Evolutionary conservation across 495 filamentous ascomycete species (phyloP).

Genomic region (Chaetomium fimeti): DNA sequence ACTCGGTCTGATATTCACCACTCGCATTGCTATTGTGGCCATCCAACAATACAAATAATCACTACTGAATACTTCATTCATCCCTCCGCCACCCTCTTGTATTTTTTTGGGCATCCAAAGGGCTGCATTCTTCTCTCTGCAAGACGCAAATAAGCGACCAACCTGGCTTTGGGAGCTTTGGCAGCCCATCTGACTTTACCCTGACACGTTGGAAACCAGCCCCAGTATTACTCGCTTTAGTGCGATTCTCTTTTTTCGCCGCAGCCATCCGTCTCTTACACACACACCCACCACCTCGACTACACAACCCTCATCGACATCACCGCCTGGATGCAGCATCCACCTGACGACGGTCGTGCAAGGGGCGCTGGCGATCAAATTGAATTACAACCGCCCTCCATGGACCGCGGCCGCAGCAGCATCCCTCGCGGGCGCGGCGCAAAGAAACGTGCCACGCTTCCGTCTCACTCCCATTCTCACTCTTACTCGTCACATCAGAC

Average conservation of each 20-base stretch:
- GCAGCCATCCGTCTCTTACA: constrained; percentile 21
- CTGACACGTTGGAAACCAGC: constrained; percentile 34
- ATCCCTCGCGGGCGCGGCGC: constrained; percentile 33
- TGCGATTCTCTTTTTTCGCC: constrained; percentile 39
- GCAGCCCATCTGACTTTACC: constrained; percentile 25
- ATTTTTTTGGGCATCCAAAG: not conserved
- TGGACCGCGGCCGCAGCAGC: constrained; percentile 35
- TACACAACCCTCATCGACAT: not conserved
- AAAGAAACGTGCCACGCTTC: constrained; percentile 34
- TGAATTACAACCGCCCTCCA: constrained; percentile 30
- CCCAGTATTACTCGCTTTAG: constrained; percentile 26
- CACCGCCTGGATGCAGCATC: constrained; percentile 15
- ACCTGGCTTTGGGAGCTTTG: constrained; percentile 1
- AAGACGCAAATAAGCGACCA: constrained; percentile 7
- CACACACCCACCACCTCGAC: constrained; percentile 13
- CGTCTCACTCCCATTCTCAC: constrained; percentile 21
- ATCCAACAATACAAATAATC: constrained; percentile 10
- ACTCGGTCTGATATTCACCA: constrained; percentile 24
- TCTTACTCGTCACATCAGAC: not conserved
- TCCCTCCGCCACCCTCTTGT: not conserved
- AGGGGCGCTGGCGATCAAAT: constrained; percentile 11
- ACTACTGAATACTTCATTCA: not conserved
- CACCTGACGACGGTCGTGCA: not conserved
- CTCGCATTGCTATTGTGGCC: constrained; percentile 4
- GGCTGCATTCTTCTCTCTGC: not conserved